These are phyloP conservation scores for Macroventuria anomochaeta DNA, from an alignment of 2,329 filamentous ascomycete species.

Conservation along the genomic window DNA sequence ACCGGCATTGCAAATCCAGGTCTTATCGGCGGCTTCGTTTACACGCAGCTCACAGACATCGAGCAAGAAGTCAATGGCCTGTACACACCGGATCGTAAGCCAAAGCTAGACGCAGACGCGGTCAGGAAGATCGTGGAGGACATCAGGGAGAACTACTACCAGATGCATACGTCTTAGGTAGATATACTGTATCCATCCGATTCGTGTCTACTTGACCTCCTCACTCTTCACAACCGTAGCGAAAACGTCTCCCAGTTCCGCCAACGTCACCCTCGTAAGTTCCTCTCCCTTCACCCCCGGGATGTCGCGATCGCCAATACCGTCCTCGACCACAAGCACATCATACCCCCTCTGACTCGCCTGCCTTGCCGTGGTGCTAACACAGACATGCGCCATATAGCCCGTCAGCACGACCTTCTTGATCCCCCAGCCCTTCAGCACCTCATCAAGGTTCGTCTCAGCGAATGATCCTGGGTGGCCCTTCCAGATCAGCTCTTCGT, in stretches of 20 bases:
- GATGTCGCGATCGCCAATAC: constrained; percentile 69
- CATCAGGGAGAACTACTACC: constrained; percentile 30
- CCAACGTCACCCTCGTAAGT: constrained; percentile 55
- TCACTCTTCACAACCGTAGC: constrained; percentile 62
- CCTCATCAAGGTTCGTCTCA: constrained; percentile 62
- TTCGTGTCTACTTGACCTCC: constrained; percentile 46
- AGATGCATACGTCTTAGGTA: constrained; percentile 22
- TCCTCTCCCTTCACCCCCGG: constrained; percentile 64
- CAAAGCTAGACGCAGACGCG: constrained; percentile 63
- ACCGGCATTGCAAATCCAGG: constrained; percentile 64
- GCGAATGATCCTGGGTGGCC: constrained; percentile 64
- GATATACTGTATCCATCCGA: not conserved
- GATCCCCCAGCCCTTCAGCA: constrained; percentile 56
- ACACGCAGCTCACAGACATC: constrained; percentile 68
- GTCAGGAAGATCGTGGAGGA: constrained; percentile 66
- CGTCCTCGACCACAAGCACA: constrained; percentile 65
- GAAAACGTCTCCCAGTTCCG: constrained; percentile 67
- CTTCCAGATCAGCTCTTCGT: constrained; percentile 65
- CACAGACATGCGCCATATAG: constrained; percentile 70
- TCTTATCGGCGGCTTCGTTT: constrained; percentile 68
- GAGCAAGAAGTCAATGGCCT: constrained; percentile 74
- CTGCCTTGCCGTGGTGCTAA: constrained; percentile 66
- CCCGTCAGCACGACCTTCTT: constrained; percentile 67
- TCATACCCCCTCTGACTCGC: constrained; percentile 67
- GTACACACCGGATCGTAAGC: constrained; percentile 66